Base-by-base conservation (phyloP, 176 grass and related monocot genomes). In the Tuctoria greenei region DNA sequence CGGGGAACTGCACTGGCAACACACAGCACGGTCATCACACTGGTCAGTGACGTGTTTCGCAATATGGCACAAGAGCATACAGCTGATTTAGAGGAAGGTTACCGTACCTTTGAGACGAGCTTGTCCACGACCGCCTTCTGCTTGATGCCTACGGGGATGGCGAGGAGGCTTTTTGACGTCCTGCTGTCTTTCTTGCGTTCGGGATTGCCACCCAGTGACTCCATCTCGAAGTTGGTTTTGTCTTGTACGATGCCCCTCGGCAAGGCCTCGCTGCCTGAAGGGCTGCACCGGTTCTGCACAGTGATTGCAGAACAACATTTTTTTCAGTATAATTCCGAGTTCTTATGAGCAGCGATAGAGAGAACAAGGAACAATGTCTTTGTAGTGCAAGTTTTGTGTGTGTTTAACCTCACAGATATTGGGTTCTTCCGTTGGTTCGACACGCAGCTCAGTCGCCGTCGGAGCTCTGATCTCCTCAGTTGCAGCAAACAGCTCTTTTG, bases 71-170 rank as follows among this genome's bases (percentile, higher is more conserved):
- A 31, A 31, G 31, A 31, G 31, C 31, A 42, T 31, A 31, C 31
- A 31, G 31, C 31, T 31, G 31, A 3, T 31, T 31, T 3, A 31
- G 31, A 31, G 31, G 31, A 31, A 31, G 31, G 31, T 31, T 31
- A 31, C 93, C 90, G 1, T 31, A 31, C 93, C 90, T 96, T 96
- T 16, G 76, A 75, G 55, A 93, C 82, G 18, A 93, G 91, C 61
- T 88, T 88, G 83, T 96, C 69, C 46, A 96, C 90, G 59, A 86
- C 20, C 36, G 78, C 43, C 76, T 93, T 96, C 79, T 96, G 90
- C 76, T 86, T 96, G 73, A 96, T 84, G 52, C 93, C 93, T 60
- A 86, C 93, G 17, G 93, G 90, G 60, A 96, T 88, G 28, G 90
- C 93, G 23, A 96, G 75, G 45, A 96, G 91, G 87, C 87, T 88